phyloP scores from a whole-genome alignment of 2,329 filamentous ascomycete genomes.

The Aspergillus sojae region DNA sequence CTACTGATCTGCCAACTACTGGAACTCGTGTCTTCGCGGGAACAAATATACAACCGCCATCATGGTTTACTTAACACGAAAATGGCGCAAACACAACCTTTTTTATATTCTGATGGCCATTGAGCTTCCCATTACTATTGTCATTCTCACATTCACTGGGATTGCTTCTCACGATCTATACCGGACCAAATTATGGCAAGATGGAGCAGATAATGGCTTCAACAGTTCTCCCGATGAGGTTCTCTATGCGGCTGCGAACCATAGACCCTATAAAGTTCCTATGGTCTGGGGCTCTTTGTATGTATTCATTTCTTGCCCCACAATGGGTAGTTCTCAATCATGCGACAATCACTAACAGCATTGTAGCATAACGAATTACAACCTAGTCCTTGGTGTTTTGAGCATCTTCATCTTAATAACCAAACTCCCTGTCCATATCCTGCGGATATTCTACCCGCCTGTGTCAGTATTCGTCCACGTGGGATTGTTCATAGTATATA shows the following conservation, averaged over 20 bases:
- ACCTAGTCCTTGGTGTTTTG: constrained; percentile 63
- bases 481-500: constrained; percentile 55
- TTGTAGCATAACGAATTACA: constrained; percentile 61
- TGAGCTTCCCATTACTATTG: constrained; percentile 61
- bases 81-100: constrained; percentile 57
- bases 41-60: constrained; percentile 16
- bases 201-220: constrained; percentile 63
- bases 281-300: constrained; percentile 65
- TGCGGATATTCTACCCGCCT: constrained; percentile 60
- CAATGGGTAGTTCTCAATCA: background rate
- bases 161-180: constrained; percentile 65
- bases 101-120: constrained; percentile 56
- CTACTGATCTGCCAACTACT: background rate
- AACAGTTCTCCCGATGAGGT: constrained; percentile 61
- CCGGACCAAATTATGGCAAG: constrained; percentile 63
- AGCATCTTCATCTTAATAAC: constrained; percentile 63
- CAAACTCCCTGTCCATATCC: constrained; percentile 59
- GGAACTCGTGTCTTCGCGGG: background rate
- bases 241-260: constrained; percentile 63
- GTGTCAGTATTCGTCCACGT: constrained; percentile 57
- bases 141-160: constrained; percentile 61
- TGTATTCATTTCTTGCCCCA: constrained; percentile 23
- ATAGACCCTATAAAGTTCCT: constrained; percentile 56
- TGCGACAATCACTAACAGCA: constrained; percentile 13
- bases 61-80: constrained; percentile 53